Conservation (phyloP, 208 protist species). For the Acanthamoeba royreba region DNA sequence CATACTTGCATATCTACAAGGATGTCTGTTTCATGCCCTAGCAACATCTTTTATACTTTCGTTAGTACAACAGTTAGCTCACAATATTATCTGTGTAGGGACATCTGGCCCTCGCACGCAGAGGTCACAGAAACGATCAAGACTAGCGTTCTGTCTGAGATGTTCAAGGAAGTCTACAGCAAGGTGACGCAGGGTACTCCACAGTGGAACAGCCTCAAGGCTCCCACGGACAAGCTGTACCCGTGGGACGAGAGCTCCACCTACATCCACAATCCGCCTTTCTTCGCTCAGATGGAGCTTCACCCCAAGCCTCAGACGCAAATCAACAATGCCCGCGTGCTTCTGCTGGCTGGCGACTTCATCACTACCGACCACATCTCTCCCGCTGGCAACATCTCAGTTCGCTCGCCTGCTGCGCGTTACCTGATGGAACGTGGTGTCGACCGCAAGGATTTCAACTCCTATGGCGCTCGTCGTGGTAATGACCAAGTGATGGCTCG, state of each 20-base stretch:
- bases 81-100: constrained; percentile 42
- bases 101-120: constrained; percentile 94
- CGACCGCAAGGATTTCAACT: constrained; percentile 92
- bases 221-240: constrained; percentile 87
- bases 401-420: constrained; percentile 84
- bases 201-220: constrained; percentile 89
- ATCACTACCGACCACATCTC: constrained; percentile 96
- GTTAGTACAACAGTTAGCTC: background rate
- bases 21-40: background rate
- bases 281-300: constrained; percentile 84
- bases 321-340: constrained; percentile 84
- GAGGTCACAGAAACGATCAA: constrained; percentile 85
- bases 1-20: background rate
- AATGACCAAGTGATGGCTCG: constrained; percentile 94
- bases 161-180: constrained; percentile 90
- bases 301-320: background rate
- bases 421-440: constrained; percentile 80
- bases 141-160: constrained; percentile 83
- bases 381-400: constrained; percentile 89
- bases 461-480: constrained; percentile 92
- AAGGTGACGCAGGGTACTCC: constrained; percentile 86
- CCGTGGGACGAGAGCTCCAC: constrained; percentile 92
- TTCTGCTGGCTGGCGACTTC: constrained; percentile 92
- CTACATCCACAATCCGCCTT: constrained; percentile 94
- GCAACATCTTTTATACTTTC: no score